A percentile compares a stretch with the other conserved stretches of the same genome.
These are phyloP conservation scores for Coemansia sp. DNA, from an alignment of 192 early-diverging fungal species.

Conservation along the genomic window DNA sequence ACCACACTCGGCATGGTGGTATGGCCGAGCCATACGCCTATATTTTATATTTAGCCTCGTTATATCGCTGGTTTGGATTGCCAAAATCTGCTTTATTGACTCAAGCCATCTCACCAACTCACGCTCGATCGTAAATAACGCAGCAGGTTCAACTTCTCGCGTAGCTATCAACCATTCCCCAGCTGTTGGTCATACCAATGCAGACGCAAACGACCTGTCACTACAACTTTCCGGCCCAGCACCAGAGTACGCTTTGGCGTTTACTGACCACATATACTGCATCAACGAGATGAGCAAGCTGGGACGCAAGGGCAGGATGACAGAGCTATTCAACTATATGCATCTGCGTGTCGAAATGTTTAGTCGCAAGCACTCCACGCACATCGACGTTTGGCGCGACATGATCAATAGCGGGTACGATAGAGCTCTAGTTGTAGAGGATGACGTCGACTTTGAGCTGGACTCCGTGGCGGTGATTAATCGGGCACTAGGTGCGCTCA, in stretches of 20 bases:
- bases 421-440: constrained; percentile 50
- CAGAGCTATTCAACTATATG: constrained; percentile 38
- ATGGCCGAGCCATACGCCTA: constrained; percentile 46
- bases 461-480: constrained; percentile 20
- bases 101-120: background rate
- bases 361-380: constrained; percentile 14
- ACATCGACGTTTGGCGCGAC: constrained; percentile 47
- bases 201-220: background rate
- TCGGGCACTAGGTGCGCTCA: constrained; percentile 16
- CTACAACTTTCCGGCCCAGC: constrained; percentile 12
- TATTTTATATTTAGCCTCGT: constrained; percentile 44
- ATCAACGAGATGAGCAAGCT: constrained; percentile 21
- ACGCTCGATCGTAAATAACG: background rate
- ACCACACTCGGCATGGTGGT: constrained; percentile 49
- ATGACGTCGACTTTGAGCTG: constrained; percentile 57
- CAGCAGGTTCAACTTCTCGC: background rate
- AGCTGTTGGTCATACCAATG: background rate
- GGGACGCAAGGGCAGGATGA: constrained; percentile 43
- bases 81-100: constrained; percentile 20
- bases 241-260: constrained; percentile 22
- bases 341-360: constrained; percentile 38
- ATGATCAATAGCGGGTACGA: constrained; percentile 44
- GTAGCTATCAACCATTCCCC: background rate
- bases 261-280: constrained; percentile 54
- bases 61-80: constrained; percentile 36